A percentile compares a stretch with the other conserved stretches of the same genome.
These are phyloP conservation scores for Abortiporus biennis DNA, from an alignment of 1,284 basidiomycete species.

Conservation along the genomic window DNA sequence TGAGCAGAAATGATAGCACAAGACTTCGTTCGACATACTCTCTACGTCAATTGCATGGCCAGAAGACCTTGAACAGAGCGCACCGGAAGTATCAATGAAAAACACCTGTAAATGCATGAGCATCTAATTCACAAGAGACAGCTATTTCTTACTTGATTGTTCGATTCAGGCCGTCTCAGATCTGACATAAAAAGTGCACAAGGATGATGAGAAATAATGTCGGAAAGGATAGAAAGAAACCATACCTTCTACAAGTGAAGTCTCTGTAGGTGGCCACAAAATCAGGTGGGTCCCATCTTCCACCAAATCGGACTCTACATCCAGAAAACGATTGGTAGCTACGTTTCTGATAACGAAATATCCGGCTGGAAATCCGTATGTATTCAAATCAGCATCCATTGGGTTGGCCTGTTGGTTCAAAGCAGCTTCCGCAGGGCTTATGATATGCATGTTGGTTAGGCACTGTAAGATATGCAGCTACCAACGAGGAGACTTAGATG, in stretches of 20 bases:
- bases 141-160: constrained; percentile 57
- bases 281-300: constrained; percentile 63
- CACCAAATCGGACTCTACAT: constrained; percentile 48
- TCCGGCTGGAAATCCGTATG: constrained; percentile 63
- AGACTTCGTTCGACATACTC: constrained; percentile 33
- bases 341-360: constrained; percentile 70
- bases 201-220: background rate
- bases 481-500: too few relatives aligned
- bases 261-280: constrained; percentile 67
- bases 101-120: constrained; percentile 47
- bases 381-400: constrained; percentile 20
- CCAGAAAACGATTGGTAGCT: constrained; percentile 54
- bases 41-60: constrained; percentile 78
- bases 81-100: constrained; percentile 71
- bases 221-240: background rate
- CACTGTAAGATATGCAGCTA: too few relatives aligned
- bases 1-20: constrained; percentile 6
- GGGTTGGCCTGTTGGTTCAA: constrained; percentile 16
- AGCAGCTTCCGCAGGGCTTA: constrained; percentile 13
- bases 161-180: constrained; percentile 56
- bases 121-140: background rate
- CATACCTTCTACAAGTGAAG: constrained; percentile 66
- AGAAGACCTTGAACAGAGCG: constrained; percentile 67
- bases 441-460: too few relatives aligned
- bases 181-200: constrained; percentile 31